Evolutionary conservation across 805 yeast genomes (phyloP).

Genomic region (Ogataea nitratoaversa): DNA sequence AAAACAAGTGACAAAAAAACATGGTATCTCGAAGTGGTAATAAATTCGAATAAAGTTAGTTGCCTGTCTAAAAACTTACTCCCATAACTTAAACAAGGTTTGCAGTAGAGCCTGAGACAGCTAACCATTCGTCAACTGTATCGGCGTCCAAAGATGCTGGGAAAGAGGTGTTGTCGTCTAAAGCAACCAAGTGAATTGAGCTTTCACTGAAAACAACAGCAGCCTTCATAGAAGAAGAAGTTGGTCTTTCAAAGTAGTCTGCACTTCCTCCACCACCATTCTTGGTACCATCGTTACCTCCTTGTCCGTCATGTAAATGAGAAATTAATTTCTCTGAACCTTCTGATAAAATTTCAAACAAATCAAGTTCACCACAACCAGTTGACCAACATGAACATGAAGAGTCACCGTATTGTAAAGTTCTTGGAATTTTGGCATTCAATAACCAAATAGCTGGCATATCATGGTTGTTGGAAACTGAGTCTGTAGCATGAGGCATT

Average conservation of each 20-base stretch:
- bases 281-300: conserved; percentile 42
- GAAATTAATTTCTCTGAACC: conserved; percentile 75
- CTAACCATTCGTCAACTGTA: conserved; percentile 60
- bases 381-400: conserved; percentile 93
- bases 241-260: conserved; percentile 88
- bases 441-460: conserved; percentile 99
- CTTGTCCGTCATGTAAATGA: conserved; percentile 84
- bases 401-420: conserved; percentile 83
- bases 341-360: conserved; percentile 78
- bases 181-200: conserved; percentile 53
- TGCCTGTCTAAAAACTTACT: no score
- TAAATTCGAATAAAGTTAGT: no score
- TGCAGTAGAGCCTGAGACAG: conserved; percentile 47
- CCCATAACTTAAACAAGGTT: no score
- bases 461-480: conserved; percentile 61
- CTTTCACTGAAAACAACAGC: conserved; percentile 76
- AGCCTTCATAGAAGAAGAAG: conserved; percentile 71
- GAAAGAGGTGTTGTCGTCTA: conserved; percentile 51
- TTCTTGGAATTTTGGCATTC: conserved; percentile 95
- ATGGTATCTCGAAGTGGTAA: no score
- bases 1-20: no score
- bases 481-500: conserved; percentile 70
- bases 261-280: conserved; percentile 78
- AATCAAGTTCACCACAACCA: conserved; percentile 97
- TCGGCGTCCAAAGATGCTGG: conserved; percentile 47